A percentile compares a stretch with the other conserved stretches of the same genome.
These are phyloP conservation scores for Fusarium pseudocircinatum DNA, from an alignment of 2,329 filamentous ascomycete genomes.

Conservation along the genomic window DNA sequence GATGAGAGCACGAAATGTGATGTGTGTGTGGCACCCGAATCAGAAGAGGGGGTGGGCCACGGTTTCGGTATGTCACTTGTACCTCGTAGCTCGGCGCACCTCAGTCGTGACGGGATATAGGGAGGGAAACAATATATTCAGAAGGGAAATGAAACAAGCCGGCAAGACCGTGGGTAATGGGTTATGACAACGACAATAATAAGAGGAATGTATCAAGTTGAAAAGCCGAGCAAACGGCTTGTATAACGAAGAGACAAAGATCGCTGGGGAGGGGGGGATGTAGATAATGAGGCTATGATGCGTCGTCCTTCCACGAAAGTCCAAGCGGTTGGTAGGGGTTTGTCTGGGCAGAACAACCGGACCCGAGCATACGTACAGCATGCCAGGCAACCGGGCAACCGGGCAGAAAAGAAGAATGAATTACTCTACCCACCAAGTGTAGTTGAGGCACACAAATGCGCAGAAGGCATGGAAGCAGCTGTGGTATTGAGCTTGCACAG, in stretches of 20 bases:
- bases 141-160: conserved; percentile 3
- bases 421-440: conserved; percentile 35
- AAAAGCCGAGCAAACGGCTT: not conserved
- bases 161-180: not conserved
- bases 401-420: not conserved
- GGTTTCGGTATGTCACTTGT: conserved; percentile 17
- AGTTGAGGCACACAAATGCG: conserved; percentile 28
- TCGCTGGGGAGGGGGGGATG: not conserved
- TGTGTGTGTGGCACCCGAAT: conserved; percentile 23
- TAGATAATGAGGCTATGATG: conserved; percentile 26
- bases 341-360: conserved; percentile 18
- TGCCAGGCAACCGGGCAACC: conserved; percentile 16
- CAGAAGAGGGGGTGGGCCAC: conserved; percentile 12
- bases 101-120: not conserved
- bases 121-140: not conserved
- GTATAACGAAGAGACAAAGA: conserved; percentile 22
- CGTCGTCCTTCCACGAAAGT: conserved; percentile 17
- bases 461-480: conserved; percentile 41
- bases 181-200: not conserved
- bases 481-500: conserved; percentile 35
- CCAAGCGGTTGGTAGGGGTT: conserved; percentile 23
- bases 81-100: conserved; percentile 17
- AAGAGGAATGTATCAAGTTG: not conserved
- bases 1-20: conserved; percentile 26
- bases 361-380: not conserved